Evolutionary conservation across 192 early-diverging fungal species (phyloP), one percentile per base, ranked within the genome.

Genomic region (Coemansia sp.): DNA sequence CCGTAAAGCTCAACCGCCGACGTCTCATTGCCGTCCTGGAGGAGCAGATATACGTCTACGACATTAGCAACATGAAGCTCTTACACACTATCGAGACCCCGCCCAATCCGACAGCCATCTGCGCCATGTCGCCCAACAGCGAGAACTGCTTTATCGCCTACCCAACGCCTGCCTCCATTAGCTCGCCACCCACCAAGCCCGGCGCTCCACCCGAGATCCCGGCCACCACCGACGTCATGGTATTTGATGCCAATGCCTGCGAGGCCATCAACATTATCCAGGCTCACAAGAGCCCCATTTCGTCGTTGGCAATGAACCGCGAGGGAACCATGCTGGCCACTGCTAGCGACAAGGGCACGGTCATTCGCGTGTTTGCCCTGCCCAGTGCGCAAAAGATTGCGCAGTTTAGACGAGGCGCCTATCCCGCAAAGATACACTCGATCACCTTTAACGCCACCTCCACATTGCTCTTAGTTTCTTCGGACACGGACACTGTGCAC

Each of bases 21-120:
- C 85, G 94, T 36, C 82, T 99, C 8, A 87, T 98, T 35, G 95
- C 97, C 9, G 90, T 95, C 22, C 84, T 99, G 32, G 97, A 99
- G 64, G 92, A 95, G 74, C 91, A 91, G 62, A 95, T 97, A 39
- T 97, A 92, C 73, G 87, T 97, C 15, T 97, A 97, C 80, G 95
- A 98, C 64, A 97, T 97, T 53, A 87, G 88, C 74, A 99, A 99
- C 76, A 99, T 99, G 95, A 95, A 95, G 71, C 85, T 97, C 8
- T 82, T 97, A 37, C 91, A 96, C 63, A 95, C 93, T 0, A 94
- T 99, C 64, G 94, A 99, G 54, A 98, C 95, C 12, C 90, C 86
- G 55, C 93, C 93, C 0, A 97, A 97, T 65, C 93, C 92, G 11
- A 8, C 67, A 82, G 95, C 94, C 5, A 87, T 97, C 19, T 93